Evolutionary conservation across 2,329 filamentous ascomycete species (phyloP), one percentile per base, ranked within the genome.

Genomic region (Fusarium aywerte): DNA sequence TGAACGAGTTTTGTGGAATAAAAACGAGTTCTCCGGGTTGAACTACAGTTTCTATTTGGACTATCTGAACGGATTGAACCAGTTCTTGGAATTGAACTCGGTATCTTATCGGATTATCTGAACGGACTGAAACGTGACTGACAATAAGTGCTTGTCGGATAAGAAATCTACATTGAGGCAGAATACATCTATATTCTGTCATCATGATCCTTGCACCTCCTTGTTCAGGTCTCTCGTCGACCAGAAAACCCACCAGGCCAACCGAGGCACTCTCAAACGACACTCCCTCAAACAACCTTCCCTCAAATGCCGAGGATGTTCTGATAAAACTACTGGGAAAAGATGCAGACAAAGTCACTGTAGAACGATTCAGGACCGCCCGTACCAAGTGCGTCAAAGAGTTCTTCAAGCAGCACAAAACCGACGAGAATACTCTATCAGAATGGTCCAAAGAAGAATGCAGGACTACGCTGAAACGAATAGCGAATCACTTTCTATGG

Each of bases 401-500:
- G 3, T 62, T 52, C 29, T 7, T 45, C 9, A 11, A 42, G 0
- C 21, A 32, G 16, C 20, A 54, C 18, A 16, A 27, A 15, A 15
- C 62, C 12, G n/a, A 32, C 6, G 18, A 25, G 16, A 29, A 48
- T 20, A 21, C n/a, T 11, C 13, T 62, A 9, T 9, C 15, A 12
- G 23, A 47, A 5, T 62, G 58, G 57, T 27, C 23, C 15, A n/a
- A 42, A 4, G 13, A 55, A 4, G 15, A 21, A 15, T 61, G 35
- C 35, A 48, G 35, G 36, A 9, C 6, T 3, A 27, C 9, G 9
- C 15, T 68, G 9, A 33, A 23, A 13, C 36, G 57, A 6, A 43
- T 70, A 23, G 18, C 57, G 4, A 40, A 29, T 2, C n/a, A 20
- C 3, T 70, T 70, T 18, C 48, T 60, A 8, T 18, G 27, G 7